phyloP scores from a whole-genome alignment of 768 basidiomycete species.

The Pisolithus microcarpus region DNA sequence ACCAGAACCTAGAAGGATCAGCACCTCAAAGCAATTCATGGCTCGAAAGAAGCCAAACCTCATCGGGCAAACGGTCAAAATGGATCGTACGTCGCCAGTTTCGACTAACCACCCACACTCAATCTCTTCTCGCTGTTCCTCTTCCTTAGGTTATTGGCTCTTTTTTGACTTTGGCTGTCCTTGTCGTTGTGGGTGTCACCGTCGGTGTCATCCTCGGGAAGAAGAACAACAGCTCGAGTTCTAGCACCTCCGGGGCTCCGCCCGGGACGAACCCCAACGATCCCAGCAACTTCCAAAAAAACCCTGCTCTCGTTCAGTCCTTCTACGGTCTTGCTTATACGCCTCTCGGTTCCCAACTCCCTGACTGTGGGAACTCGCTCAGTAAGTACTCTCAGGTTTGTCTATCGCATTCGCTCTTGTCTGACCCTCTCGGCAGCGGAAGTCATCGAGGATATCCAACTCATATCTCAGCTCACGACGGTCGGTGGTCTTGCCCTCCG shows the following conservation, averaged over 20 bases:
- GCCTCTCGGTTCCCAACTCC: conserved; percentile 64
- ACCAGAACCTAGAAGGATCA: conserved; percentile 25
- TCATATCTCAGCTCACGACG: conserved; percentile 76
- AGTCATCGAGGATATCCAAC: conserved; percentile 70
- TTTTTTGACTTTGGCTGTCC: conserved; percentile 37
- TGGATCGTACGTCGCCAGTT: conserved; percentile 43
- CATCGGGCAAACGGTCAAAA: conserved; percentile 37
- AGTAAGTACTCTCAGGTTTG: conserved; percentile 18
- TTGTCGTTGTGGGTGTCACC: conserved; percentile 53
- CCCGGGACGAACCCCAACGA: conserved; percentile 46
- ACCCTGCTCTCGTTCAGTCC: conserved; percentile 58
- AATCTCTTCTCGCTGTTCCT: not conserved
- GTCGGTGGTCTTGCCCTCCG: conserved; percentile 13
- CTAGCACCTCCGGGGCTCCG: conserved; percentile 13
- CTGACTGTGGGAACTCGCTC: conserved; percentile 53
- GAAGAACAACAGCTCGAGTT: conserved; percentile 32
- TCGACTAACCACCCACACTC: not conserved
- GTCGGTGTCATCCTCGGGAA: conserved; percentile 63
- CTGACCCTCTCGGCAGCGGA: conserved; percentile 26
- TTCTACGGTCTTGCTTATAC: conserved; percentile 91
- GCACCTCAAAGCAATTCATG: conserved; percentile 30
- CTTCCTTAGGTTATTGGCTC: conserved; percentile 45
- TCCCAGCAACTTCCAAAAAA: conserved; percentile 70
- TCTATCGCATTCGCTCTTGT: not conserved
- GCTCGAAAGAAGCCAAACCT: conserved; percentile 30